Conservation (phyloP, 2,329 filamentous ascomycete genomes). For the Boeremia exigua region DNA sequence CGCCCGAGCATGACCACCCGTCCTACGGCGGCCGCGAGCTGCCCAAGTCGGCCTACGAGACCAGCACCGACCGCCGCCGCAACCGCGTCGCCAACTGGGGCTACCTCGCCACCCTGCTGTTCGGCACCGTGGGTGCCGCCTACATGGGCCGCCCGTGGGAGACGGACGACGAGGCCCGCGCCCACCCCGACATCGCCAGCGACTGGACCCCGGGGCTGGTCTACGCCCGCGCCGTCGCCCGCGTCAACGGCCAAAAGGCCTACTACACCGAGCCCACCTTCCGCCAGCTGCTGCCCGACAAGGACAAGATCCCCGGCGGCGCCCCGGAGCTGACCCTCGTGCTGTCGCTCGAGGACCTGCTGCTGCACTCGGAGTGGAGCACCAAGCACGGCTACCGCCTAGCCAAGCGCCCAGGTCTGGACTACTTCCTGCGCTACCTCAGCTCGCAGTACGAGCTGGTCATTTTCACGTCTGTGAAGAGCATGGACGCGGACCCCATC, state of each 20-base stretch:
- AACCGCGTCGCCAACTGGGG: slow-evolving; percentile 77
- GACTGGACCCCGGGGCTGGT: slow-evolving; percentile 79
- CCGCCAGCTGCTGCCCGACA: slow-evolving; percentile 85
- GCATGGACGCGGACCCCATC: slow-evolving; percentile 82
- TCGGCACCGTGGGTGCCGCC: slow-evolving; percentile 64
- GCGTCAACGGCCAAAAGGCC: slow-evolving; percentile 75
- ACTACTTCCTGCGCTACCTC: slow-evolving; percentile 97
- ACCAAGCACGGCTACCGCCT: slow-evolving; percentile 94
- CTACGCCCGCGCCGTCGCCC: slow-evolving; percentile 80
- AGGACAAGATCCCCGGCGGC: slow-evolving; percentile 62
- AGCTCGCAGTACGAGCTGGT: slow-evolving; percentile 98
- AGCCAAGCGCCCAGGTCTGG: slow-evolving; percentile 91
- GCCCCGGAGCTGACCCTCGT: slow-evolving; percentile 91
- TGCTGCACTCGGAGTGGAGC: slow-evolving; percentile 94
- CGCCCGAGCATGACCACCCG: slow-evolving; percentile 57
- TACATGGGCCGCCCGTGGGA: slow-evolving; percentile 93
- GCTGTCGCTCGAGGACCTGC: slow-evolving; percentile 88
- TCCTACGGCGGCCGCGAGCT: slow-evolving; percentile 66
- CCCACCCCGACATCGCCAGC: slow-evolving; percentile 74
- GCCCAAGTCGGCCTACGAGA: slow-evolving; percentile 83
- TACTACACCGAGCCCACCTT: slow-evolving; percentile 98
- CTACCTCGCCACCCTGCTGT: slow-evolving; percentile 66
- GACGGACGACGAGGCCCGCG: slow-evolving; percentile 70
- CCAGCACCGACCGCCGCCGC: slow-evolving; percentile 84
- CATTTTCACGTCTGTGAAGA: slow-evolving; percentile 89